Evolutionary conservation across 176 grass and related monocot genomes (phyloP), one percentile per base, ranked within the genome.

Genomic region (Guadua angustifolia): DNA sequence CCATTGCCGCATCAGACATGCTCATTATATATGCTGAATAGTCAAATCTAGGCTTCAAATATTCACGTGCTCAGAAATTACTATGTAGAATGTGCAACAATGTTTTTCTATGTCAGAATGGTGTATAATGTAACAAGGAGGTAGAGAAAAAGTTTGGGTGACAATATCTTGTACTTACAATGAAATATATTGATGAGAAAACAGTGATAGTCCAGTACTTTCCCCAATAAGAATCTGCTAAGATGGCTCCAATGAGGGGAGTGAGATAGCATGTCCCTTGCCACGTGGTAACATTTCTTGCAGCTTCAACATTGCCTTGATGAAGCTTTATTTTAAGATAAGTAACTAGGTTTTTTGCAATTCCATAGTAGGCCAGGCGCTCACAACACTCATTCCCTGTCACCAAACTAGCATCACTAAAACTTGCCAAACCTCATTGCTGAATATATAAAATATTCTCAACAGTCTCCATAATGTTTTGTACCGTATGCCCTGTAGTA

Each of bases 261-360:
- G 90, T 98, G 35, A 98, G 87, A 70, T 98, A 98, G 88, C 95
- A 98, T 82, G 95, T 98, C 67, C 92, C 95, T 81, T 88, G 85
- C 95, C 95, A 95, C 79, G 89, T 98, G 22, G 77, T 93, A 69
- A 98, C 89, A 87, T 83, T 88, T 89, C 92, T 89, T 52, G 95
- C 95, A 80, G 95, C 93, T 66, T 86, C 79, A 6, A 87, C 85
- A 89, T 98, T 98, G 42, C 87, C 79, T 82, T 95, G 84, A 89
- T 90, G 93, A 70, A 95, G 89, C 33, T 86, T 88, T 40, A 71
- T 76, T 83, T 82, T 95, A 35, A 98, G 73, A 86, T 95, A 98
- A 88, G 87, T 95, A 16, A 98, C 85, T 16, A 98, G 75, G 49
- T 93, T 98, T 67, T 60, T 93, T 15, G 89, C 77, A 82, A 98